phyloP scores from a whole-genome alignment of 257 asterid species.

The Nicotiana undulata region DNA sequence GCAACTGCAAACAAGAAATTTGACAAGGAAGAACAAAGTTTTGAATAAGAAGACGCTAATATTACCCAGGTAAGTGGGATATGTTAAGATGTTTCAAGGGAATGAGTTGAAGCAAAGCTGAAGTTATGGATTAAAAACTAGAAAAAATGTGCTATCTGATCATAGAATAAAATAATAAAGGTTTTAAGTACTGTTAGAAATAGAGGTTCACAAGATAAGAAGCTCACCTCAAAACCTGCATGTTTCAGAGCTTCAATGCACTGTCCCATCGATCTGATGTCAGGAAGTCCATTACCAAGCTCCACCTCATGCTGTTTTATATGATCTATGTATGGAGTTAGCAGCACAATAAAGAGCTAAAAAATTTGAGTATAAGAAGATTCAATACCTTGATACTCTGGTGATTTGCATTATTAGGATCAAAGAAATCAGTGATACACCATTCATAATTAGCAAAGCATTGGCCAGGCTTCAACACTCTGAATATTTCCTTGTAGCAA shows the following conservation, averaged over 20 bases:
- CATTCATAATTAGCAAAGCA: slow-evolving; percentile 6
- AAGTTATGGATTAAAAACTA: not conserved
- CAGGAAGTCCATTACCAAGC: slow-evolving; percentile 19
- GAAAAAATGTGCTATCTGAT: not conserved
- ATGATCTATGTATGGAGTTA: not conserved
- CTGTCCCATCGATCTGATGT: slow-evolving; percentile 7
- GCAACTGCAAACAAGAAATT: not conserved
- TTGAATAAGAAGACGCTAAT: not conserved
- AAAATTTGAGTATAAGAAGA: not conserved
- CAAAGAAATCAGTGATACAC: slow-evolving; percentile 11
- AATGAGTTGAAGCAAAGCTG: not conserved
- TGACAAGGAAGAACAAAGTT: not conserved
- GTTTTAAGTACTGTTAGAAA: not conserved
- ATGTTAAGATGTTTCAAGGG: not conserved
- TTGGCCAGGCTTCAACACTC: slow-evolving; percentile 11
- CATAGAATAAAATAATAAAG: not conserved
- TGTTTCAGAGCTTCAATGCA: slow-evolving; percentile 5
- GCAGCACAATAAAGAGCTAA: not conserved
- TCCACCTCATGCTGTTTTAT: slow-evolving; percentile 7
- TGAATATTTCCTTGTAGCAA: slow-evolving; percentile 12
- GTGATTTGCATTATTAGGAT: not conserved
- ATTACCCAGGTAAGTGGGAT: not conserved
- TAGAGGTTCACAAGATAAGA: not conserved
- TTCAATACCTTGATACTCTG: slow-evolving; percentile 5
- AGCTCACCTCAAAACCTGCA: slow-evolving; percentile 15